Evolutionary conservation across 2,329 filamentous ascomycete genomes (phyloP), one percentile per base, ranked within the genome.

Genomic region (Blastomyces percursus): DNA sequence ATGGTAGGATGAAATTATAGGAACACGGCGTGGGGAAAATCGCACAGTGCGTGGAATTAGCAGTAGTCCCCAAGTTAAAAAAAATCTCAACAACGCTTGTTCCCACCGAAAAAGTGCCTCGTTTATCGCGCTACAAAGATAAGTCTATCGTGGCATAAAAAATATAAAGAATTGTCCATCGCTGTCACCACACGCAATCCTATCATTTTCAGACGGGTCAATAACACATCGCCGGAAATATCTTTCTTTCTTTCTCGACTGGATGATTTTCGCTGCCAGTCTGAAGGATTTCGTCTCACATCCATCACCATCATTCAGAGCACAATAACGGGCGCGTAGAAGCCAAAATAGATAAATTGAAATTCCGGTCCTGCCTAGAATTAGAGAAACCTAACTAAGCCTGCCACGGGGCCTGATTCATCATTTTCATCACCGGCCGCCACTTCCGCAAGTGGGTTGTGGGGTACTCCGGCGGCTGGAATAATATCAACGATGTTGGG

Each of bases 31-130:
- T 59, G 56, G n/a, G 14, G 6, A 30, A 30, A 59, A 32, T 16
- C 16, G 12, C 3, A 5, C 24, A 32, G 56, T 27, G 56, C 21
- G 56, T 59, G 56, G 56, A 59, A 59, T 11, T 46, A 59, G 16
- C 24, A 59, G 27, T 48, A 59, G 40, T 12, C 38, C 55, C 55
- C 55, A 30, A 30, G 11, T 6, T 14, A 19, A 11, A 44, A 59
- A 59, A 59, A 59, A 30, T 46, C 56, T 59, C 56, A 19, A 59
- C 56, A 30, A 46, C 40, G 42, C 12, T 59, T 59, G 27, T 59
- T 59, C 40, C 56, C 54, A 21, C 19, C 54, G 7, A 38, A 54
- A 57, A 44, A 19, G 12, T 44, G 56, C 56, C 56, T 59, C 56
- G 24, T 58, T 58, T 58, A 21, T 40, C 40, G 56, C 56, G 40